Evolutionary conservation across 495 filamentous ascomycete species (phyloP).

Genomic region (Sporormia fimetaria): DNA sequence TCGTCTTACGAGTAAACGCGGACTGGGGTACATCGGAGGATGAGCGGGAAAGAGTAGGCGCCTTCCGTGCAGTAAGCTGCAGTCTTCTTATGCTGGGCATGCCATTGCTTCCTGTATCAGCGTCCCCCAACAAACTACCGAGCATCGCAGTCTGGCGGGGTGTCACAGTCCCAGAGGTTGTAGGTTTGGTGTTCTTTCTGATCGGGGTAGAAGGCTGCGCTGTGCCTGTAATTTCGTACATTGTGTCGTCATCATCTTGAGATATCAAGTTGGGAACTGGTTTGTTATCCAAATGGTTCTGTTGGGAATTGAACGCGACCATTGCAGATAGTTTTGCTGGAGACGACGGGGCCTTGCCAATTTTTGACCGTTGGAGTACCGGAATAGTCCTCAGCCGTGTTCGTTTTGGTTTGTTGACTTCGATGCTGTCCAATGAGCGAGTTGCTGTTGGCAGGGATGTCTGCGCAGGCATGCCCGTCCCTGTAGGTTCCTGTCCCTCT

Average conservation of each 20-base stretch:
- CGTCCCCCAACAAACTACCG: conserved; percentile 25
- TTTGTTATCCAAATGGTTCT: too few relatives aligned
- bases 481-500: too few relatives aligned
- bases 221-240: conserved; percentile 11
- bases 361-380: background rate
- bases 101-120: conserved; percentile 19
- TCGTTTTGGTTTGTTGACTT: conserved; percentile 14
- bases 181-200: background rate
- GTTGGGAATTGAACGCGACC: conserved; percentile 14
- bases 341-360: conserved; percentile 25
- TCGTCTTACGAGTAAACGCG: conserved; percentile 10
- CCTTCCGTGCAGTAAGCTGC: conserved; percentile 17
- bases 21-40: conserved; percentile 26
- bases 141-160: conserved; percentile 28
- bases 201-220: conserved; percentile 2
- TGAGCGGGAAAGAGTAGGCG: conserved; percentile 6
- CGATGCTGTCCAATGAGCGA: too few relatives aligned
- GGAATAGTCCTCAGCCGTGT: conserved; percentile 13
- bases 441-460: background rate
- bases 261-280: conserved; percentile 12
- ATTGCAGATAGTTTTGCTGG: conserved; percentile 27
- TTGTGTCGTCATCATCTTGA: conserved; percentile 15
- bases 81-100: conserved; percentile 24
- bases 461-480: background rate
- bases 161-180: conserved; percentile 17